A percentile compares a stretch with the other conserved stretches of the same genome.
phyloP scores from a whole-genome alignment of 148 eudicot genomes.

The Rhododendron vialii region DNA sequence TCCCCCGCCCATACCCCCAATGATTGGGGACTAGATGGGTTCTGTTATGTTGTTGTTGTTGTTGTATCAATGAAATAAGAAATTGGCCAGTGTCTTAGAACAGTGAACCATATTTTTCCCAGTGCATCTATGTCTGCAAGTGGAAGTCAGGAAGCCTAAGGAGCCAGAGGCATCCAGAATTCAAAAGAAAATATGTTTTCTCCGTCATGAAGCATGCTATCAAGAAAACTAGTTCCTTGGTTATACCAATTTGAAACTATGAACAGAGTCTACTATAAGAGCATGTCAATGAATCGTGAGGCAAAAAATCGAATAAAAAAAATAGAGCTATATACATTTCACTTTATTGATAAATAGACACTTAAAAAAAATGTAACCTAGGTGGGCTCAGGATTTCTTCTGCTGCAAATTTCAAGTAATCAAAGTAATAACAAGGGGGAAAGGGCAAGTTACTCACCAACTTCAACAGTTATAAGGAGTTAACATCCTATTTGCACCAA shows the following conservation, averaged over 20 bases:
- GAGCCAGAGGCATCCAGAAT: neutral
- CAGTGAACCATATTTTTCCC: neutral
- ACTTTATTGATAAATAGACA: neutral
- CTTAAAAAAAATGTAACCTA: neutral
- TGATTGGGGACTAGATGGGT: no score
- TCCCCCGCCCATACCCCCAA: no score
- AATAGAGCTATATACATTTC: neutral
- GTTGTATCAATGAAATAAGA: neutral
- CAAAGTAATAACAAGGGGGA: neutral
- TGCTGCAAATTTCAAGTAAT: neutral
- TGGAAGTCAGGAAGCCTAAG: neutral
- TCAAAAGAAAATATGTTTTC: neutral
- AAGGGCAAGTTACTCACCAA: constrained; percentile 21
- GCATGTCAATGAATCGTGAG: neutral
- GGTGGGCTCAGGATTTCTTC: neutral
- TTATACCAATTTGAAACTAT: neutral
- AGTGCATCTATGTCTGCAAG: neutral
- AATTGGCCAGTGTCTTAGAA: neutral
- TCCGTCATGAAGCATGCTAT: neutral
- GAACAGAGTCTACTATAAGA: no score
- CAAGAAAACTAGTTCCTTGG: neutral
- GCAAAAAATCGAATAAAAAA: neutral
- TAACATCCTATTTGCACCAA: constrained; percentile 23
- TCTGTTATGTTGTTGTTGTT: no score
- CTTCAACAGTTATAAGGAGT: constrained; percentile 21